phyloP scores from a whole-genome alignment of 1,284 basidiomycete genomes.

The Cerrena zonata region DNA sequence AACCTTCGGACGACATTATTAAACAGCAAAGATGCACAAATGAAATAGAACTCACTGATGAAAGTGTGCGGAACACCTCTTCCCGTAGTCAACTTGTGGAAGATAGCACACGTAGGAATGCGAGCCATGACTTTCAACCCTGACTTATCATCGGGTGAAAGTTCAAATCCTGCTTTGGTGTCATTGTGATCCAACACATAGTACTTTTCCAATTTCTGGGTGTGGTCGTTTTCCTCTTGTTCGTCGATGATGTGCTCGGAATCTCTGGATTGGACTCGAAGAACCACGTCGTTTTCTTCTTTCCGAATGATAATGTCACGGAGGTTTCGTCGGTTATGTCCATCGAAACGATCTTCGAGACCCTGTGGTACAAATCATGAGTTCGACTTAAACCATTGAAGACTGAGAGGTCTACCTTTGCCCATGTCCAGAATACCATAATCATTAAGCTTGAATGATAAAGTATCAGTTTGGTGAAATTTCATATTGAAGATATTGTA shows the following conservation, averaged over 20 bases:
- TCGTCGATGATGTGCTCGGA: slow-evolving; percentile 3
- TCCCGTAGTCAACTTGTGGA: slow-evolving; percentile 49
- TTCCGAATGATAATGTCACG: slow-evolving; percentile 44
- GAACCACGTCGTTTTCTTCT: slow-evolving; percentile 2
- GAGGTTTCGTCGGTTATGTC: slow-evolving; percentile 48
- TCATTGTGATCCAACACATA: slow-evolving; percentile 6
- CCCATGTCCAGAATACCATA: slow-evolving; percentile 64
- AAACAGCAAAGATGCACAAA: background rate
- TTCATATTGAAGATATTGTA: slow-evolving; percentile 5
- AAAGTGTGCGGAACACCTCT: slow-evolving; percentile 57
- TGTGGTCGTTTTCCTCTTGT: background rate
- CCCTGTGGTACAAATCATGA: slow-evolving; percentile 24
- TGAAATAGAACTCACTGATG: slow-evolving; percentile 30
- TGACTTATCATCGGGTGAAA: background rate
- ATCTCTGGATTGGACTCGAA: background rate
- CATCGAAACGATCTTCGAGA: slow-evolving; percentile 58
- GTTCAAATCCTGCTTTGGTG: background rate
- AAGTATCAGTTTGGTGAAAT: background rate
- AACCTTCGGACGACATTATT: slow-evolving; percentile 25
- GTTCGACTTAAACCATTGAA: background rate
- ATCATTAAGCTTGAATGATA: slow-evolving; percentile 29
- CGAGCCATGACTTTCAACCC: slow-evolving; percentile 32
- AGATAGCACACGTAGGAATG: slow-evolving; percentile 50
- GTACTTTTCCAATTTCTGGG: slow-evolving; percentile 2
- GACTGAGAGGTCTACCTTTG: slow-evolving; percentile 32